Percentiles rank a stretch among this genome's conserved stretches.
Evolutionary conservation across 1,284 basidiomycete species (phyloP).

Genomic region (Malassezia caprae): DNA sequence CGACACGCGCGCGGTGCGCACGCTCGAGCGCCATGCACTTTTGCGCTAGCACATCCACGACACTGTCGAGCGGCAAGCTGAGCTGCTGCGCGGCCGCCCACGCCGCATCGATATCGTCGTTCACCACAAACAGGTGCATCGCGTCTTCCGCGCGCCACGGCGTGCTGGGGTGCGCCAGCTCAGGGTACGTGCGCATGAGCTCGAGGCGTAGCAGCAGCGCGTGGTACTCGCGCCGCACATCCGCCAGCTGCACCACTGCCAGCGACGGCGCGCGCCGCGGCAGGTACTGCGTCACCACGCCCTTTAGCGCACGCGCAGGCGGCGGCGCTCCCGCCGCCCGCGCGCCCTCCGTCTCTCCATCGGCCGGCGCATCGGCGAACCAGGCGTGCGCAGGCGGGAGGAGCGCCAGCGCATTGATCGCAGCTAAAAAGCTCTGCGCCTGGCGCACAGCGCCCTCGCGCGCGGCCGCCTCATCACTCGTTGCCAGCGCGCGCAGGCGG

Average conservation of each 20-base stretch:
- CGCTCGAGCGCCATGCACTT: constrained; percentile 57
- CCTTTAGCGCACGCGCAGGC: constrained; percentile 26
- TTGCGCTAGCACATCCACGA: constrained; percentile 67
- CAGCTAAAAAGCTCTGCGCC: constrained; percentile 67
- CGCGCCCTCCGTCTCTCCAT: constrained; percentile 8
- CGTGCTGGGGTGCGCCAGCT: constrained; percentile 46
- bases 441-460: constrained; percentile 59
- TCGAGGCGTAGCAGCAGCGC: constrained; percentile 69
- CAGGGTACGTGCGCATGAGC: constrained; percentile 59
- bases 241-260: constrained; percentile 62
- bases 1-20: constrained; percentile 1
- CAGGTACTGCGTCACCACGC: constrained; percentile 63
- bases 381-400: constrained; percentile 73
- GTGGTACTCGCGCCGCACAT: constrained; percentile 75
- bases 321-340: constrained; percentile 14
- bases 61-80: constrained; percentile 71
- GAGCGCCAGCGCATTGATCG: constrained; percentile 78
- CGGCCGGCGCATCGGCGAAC: constrained; percentile 54
- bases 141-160: constrained; percentile 53
- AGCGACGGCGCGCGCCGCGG: constrained; percentile 57
- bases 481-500: constrained; percentile 53
- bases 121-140: constrained; percentile 68
- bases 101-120: constrained; percentile 68
- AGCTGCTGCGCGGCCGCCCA: constrained; percentile 66
- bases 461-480: background rate